Base-by-base conservation (phyloP, 2,329 filamentous ascomycete genomes). In the Aspergillus sp. region DNA sequence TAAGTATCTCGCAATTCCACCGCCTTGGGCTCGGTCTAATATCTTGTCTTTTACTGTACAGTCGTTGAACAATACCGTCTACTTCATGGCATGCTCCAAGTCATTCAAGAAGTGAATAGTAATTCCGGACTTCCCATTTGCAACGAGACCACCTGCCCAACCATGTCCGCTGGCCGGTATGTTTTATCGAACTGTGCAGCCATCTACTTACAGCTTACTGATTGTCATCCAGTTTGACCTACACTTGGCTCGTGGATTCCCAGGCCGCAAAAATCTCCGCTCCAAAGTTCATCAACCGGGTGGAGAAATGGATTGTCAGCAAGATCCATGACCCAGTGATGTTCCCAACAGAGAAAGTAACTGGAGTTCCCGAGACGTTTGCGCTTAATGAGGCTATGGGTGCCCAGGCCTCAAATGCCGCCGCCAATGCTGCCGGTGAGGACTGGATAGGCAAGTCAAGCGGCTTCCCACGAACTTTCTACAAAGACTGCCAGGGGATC, bases 261-360 rank as follows among this genome's bases (percentile, higher is more conserved):
- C 87, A 89, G 71, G 92, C 93, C 11, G 92, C 96, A 63, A 93
- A 96, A 76, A 89, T 98, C 43, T 92, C 93, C 3, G 93, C 93
- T 6, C 88, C 88, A 61, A 92, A 96, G 75, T 98, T 98, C 78
- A 95, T 97, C 78, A 91, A 91, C 65, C 86, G 96, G 24, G 96
- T 98, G 74, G 93, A 97, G 78, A 91, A 93, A 70, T 98, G 93
- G 93, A 96, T 98, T 72, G 90, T 91, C 31, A 91, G 92, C 77
- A 98, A 98, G 79, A 91, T 96, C 63, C 91, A 95, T 68, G 93
- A 98, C 73, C 86, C 86, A 50, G 84, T 85, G 71, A 91, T 96
- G 77, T 97, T 98, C 78, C 93, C 93, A 6, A 96, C 91, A 43
- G 91, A 95, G 67, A 86, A 88, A 6, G 85, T 88, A 40, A 83